phyloP scores from a whole-genome alignment of 2,329 filamentous ascomycete species.

The Elsinoe arachidis region DNA sequence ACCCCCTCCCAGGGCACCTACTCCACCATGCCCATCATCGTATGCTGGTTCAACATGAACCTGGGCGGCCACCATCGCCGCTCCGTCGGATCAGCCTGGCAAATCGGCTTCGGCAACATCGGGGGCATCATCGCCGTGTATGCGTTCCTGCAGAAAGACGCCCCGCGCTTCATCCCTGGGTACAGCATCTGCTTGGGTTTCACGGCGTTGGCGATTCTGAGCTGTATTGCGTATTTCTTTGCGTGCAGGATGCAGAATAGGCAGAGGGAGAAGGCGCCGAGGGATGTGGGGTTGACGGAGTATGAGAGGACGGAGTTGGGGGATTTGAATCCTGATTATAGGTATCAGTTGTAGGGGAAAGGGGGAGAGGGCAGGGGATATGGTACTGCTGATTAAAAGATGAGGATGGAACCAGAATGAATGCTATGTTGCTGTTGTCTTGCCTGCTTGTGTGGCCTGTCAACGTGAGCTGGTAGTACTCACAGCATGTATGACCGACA shows the following conservation, averaged over 20 bases:
- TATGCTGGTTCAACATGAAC: conserved; percentile 50
- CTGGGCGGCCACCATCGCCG: conserved; percentile 43
- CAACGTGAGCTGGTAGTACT: too few relatives aligned
- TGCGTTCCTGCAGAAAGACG: conserved; percentile 48
- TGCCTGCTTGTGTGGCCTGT: too few relatives aligned
- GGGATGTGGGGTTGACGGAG: conserved; percentile 46
- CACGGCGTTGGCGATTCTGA: conserved; percentile 55
- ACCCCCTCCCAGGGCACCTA: conserved; percentile 38
- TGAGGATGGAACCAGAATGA: not conserved
- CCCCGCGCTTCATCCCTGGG: conserved; percentile 59
- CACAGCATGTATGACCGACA: too few relatives aligned
- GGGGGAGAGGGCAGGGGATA: not conserved
- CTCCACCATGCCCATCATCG: conserved; percentile 71
- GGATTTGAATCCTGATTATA: conserved; percentile 51
- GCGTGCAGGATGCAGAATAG: conserved; percentile 54
- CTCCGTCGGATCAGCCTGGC: conserved; percentile 41
- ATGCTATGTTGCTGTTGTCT: not conserved
- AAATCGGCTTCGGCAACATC: conserved; percentile 41
- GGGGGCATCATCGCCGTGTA: conserved; percentile 45
- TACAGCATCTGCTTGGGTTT: conserved; percentile 74
- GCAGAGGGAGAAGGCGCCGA: conserved; percentile 42
- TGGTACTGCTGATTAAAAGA: not conserved
- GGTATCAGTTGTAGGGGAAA: conserved; percentile 44
- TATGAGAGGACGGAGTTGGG: conserved; percentile 55
- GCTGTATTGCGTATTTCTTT: conserved; percentile 52